phyloP scores from a whole-genome alignment of 1,284 basidiomycete genomes.

The Vanrija pseudolonga region DNA sequence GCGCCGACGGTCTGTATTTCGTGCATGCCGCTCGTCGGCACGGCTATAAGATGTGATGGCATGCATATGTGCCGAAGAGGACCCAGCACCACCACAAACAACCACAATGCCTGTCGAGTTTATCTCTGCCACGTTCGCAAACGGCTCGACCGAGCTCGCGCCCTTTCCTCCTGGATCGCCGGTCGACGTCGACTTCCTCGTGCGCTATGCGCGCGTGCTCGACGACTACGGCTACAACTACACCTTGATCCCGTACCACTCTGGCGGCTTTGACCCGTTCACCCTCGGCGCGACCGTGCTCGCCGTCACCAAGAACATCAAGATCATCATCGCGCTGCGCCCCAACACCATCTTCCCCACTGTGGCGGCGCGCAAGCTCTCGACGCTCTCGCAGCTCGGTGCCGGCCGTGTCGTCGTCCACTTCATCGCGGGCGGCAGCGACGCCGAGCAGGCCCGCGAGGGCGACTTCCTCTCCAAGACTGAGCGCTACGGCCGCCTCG shows the following conservation, averaged over 20 bases:
- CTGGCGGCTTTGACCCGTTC: conserved; percentile 31
- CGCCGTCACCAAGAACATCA: conserved; percentile 29
- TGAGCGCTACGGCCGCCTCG: conserved; percentile 30
- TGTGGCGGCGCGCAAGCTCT: conserved; percentile 31
- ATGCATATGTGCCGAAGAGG: too few species aligned
- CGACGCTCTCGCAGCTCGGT: conserved; percentile 27
- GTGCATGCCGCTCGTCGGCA: too few species aligned
- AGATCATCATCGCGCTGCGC: conserved; percentile 29
- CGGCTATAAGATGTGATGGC: too few species aligned
- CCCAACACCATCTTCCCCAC: conserved; percentile 38
- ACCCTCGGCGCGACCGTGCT: conserved; percentile 27
- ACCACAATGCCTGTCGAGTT: conserved; percentile 30
- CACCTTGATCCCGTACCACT: conserved; percentile 29
- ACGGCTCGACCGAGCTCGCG: conserved; percentile 26
- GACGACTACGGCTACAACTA: conserved; percentile 36
- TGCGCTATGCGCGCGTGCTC: conserved; percentile 29
- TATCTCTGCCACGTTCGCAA: conserved; percentile 29
- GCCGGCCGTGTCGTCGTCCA: conserved; percentile 32
- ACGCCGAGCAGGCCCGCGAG: conserved; percentile 31
- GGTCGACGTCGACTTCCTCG: conserved; percentile 30
- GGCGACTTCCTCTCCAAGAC: conserved; percentile 31
- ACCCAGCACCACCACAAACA: neutral
- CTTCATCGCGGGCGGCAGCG: conserved; percentile 33
- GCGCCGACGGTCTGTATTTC: too few species aligned
- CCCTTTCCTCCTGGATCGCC: conserved; percentile 21